Evolutionary conservation across 2,329 filamentous ascomycete genomes (phyloP), one percentile per base, ranked within the genome.

Genomic region (Penicillium sp.): DNA sequence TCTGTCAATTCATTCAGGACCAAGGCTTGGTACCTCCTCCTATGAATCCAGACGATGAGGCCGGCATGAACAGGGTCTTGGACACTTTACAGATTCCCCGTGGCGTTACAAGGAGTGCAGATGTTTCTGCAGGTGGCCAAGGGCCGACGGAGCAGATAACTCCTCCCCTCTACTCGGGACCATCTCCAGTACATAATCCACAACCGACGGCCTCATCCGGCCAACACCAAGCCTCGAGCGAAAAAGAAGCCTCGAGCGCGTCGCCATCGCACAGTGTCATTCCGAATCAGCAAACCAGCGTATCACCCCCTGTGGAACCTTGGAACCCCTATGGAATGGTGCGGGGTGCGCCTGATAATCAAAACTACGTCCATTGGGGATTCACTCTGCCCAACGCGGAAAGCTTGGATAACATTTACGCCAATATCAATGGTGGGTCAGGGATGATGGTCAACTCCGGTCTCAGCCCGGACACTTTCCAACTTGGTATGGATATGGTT

Each of bases 1-100:
- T 75, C 16, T 67, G 61, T 52, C 70, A 74, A 21, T 78, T 77
- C 26, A 77, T 78, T n/a, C 57, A 69, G 40, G 72, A 76, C 16
- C 65, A 75, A 58, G 73, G 73, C 3, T 62, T 77, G 3, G 65
- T 73, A 26, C 70, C 72, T 2, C 75, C 75, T 1, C 56, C 61
- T 0, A 77, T 77, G 75, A 64, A 71, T 5, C 63, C 66, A 5
- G 72, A 73, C 24, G 72, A 74, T 52, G 72, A 74, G 48, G 59
- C 59, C 19, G 71, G 66, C 1, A 72, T 75, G 60, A 73, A 71
- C n/a, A 63, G 70, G 51, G 71, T 75, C 6, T 52, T 75, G 28
- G 72, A 75, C 28, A 74, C 71, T 7, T 65, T 75, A 11, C 66
- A 71, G 50, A 71, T 71, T 23, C 61, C 67, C 16, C 69, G 70